These are phyloP conservation scores for Themeda triandra DNA, from an alignment of 176 grass and related monocot genomes.

Conservation along the genomic window DNA sequence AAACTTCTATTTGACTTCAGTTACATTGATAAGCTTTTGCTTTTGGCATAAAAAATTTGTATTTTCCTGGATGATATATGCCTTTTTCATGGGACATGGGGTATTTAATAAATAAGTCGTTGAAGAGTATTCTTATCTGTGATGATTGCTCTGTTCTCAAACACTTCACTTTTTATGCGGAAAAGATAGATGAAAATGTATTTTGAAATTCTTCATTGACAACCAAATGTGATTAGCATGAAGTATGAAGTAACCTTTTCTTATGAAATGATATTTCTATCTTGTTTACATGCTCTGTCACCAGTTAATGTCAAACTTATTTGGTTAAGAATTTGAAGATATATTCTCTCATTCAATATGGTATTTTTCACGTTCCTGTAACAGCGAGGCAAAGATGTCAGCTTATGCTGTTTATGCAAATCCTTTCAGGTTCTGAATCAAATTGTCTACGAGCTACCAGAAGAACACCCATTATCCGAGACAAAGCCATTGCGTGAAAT, in stretches of 20 bases:
- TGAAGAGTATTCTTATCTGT: not conserved
- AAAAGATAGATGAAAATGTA: not conserved
- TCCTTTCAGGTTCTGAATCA: constrained; percentile 80
- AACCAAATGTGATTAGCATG: not conserved
- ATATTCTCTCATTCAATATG: not conserved
- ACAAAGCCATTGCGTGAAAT: constrained; percentile 80
- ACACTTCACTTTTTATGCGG: not conserved
- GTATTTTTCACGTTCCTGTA: not conserved
- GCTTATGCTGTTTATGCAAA: constrained; percentile 17
- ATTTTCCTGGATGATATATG: not conserved
- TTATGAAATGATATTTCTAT: not conserved
- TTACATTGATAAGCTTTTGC: not conserved
- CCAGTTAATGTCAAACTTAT: constrained; percentile 1
- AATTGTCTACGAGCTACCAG: constrained; percentile 84
- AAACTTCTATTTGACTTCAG: not conserved
- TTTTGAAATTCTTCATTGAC: constrained; percentile 16
- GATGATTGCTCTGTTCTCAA: not conserved
- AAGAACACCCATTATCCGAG: constrained; percentile 72
- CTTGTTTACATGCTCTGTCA: not conserved
- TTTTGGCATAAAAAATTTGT: not conserved
- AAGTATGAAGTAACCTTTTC: not conserved
- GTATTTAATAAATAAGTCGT: not conserved
- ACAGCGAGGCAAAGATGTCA: not conserved
- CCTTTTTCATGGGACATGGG: not conserved
- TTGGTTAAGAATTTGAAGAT: not conserved